These are phyloP conservation scores for Pyrus communis DNA, from an alignment of 306 rosid species.

Conservation along the genomic window DNA sequence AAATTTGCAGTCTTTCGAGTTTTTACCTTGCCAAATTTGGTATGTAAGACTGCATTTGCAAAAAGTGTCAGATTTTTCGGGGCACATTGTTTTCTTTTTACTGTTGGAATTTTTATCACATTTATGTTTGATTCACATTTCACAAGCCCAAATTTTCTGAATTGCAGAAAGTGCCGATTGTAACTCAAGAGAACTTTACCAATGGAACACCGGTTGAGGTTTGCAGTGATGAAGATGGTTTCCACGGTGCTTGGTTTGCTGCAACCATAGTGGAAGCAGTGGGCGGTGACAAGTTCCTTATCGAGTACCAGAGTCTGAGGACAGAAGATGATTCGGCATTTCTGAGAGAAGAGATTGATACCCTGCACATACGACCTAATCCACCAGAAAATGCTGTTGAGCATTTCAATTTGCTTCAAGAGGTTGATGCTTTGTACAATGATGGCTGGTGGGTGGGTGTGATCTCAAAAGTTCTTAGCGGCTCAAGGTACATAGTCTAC, in stretches of 20 bases:
- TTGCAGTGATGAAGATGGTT: slow-evolving; percentile 40
- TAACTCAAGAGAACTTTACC: background rate
- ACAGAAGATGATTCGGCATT: slow-evolving; percentile 28
- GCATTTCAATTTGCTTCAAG: slow-evolving; percentile 19
- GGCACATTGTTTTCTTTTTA: background rate
- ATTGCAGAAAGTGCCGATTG: slow-evolving; percentile 9
- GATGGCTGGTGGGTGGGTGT: slow-evolving; percentile 46
- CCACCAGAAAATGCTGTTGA: slow-evolving; percentile 14
- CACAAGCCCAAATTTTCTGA: background rate
- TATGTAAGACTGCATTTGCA: background rate
- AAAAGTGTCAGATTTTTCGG: background rate
- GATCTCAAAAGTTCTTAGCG: slow-evolving; percentile 16
- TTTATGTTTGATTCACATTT: background rate
- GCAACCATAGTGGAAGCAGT: slow-evolving; percentile 13
- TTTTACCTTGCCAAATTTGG: background rate
- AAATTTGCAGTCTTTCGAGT: background rate
- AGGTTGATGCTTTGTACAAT: slow-evolving; percentile 33
- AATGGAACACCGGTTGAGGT: slow-evolving; percentile 30
- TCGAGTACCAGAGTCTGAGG: slow-evolving; percentile 28
- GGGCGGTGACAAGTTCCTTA: slow-evolving; percentile 23
- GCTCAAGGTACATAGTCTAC: slow-evolving; percentile 23
- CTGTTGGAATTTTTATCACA: background rate
- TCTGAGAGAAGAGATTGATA: slow-evolving; percentile 30
- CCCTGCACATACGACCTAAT: slow-evolving; percentile 23
- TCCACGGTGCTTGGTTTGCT: slow-evolving; percentile 40